Base-by-base conservation (phyloP, 805 yeast genomes). In the Candida coleopterorum region DNA sequence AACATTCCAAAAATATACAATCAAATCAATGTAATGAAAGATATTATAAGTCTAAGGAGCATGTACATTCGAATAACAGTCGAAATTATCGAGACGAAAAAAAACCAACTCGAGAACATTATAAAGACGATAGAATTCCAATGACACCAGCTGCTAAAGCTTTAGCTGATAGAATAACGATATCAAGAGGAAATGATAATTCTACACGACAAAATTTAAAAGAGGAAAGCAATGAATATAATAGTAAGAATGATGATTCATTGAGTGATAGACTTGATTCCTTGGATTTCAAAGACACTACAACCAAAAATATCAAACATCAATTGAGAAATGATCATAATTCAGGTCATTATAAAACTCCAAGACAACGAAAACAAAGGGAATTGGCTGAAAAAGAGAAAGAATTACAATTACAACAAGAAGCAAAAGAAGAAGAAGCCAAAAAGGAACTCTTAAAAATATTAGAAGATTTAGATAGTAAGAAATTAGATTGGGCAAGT, bases 121-220 rank as follows among this genome's bases (percentile, higher is more conserved):
- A 35, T 5, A 44, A 47, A 5, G 48, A 45, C 9, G 49, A 43
- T n/a, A 38, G 34, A 18, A 48, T 46, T 1, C 59, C 60, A 3
- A 51, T 60, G 62, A 44, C 59, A 0, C 50, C 47, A 1, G 68
- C 67, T 3, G 68, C 56, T 3, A 44, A 42, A 37, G 46, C 57
- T 9, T 49, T 64, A 35, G 68, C 68, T 3, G 50, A 58, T 3
- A 50, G 68, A 23, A 32, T 61, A 29, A 55, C 53, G 10, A 54
- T 12, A 32, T 34, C 29, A 10, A 23, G 3, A 14, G 12, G 6
- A 10, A 29, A 18, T 27, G 37, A 39, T 17, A 25, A 32, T 14
- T 17, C 15, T 21, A 39, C 37, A 6, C 35, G 29, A 9, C 38
- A 36, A 3, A n/a, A n/a, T n/a, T n/a, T n/a, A n/a, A 40, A 38